Evolutionary conservation across 257 asterid species (phyloP), one percentile per base, ranked within the genome.

Genomic region (Ophiorrhiza pumila): DNA sequence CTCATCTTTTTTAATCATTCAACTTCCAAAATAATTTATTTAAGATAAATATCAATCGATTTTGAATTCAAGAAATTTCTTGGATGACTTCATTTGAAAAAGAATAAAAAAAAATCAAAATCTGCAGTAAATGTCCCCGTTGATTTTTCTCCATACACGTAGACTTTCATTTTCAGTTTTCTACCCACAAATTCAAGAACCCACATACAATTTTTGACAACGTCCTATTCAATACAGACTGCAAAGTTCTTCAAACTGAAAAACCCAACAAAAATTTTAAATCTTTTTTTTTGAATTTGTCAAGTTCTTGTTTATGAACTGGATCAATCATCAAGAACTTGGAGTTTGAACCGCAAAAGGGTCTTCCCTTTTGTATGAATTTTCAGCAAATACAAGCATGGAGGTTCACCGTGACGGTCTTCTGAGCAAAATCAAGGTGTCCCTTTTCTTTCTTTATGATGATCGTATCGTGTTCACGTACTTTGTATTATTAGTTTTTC

Each of bases 401-500:
- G 71, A 69, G 50, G 49, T 47, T 57, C 37, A 52, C 37, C 60
- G 65, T 23, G 66, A 45, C 0, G 71, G 71, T 59, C 50, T 76
- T 9, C 59, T 76, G 15, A 39, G 23, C 35, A 76, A 59, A 52
- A 68, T 76, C 79, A 76, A 69, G 79, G 79, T 69, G 20, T 52
- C 64, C 56, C 42, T 37, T 59, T 25, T 68, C 63, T 46, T 55
- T 46, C 41, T 15, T 56, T 55, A 32, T 55, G 49, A 20, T 45
- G n/a, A 23, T 25, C 11, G 20, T 14, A 57, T 59, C 29, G 6
- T 43, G 6, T 46, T 14, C 11, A 4, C 15, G 2, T 27, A 14
- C 35, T 35, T 12, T 32, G n/a, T 49, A 2, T 35, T 2, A 1
- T 2, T 1, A 52, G 25, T 58, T 29, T 29, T 0, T 58, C 18